phyloP scores from a whole-genome alignment of 2,329 filamentous ascomycete species.

The Curvularia verruculosa region DNA sequence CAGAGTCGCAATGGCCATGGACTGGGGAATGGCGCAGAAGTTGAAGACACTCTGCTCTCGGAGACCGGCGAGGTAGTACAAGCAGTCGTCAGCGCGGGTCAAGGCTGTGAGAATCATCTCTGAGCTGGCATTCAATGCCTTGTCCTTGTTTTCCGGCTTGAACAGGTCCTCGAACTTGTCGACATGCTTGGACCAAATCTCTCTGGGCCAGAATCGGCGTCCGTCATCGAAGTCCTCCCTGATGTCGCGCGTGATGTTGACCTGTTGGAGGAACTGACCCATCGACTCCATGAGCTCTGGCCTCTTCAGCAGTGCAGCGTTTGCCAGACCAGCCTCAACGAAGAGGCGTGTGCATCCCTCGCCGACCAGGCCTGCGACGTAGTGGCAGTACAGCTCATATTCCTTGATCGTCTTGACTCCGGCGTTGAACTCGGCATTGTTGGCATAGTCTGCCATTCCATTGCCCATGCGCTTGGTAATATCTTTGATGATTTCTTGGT shows the following conservation, averaged over 20 bases:
- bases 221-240: conserved; percentile 87
- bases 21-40: conserved; percentile 95
- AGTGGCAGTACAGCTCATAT: conserved; percentile 97
- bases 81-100: conserved; percentile 84
- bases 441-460: conserved; percentile 95
- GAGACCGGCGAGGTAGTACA: conserved; percentile 97
- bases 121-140: conserved; percentile 83
- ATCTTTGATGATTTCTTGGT: conserved; percentile 86
- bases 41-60: conserved; percentile 98
- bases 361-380: conserved; percentile 97
- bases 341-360: conserved; percentile 92
- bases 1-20: conserved; percentile 95
- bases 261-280: conserved; percentile 97
- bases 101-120: conserved; percentile 95
- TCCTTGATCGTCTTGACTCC: conserved; percentile 84
- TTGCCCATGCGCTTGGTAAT: conserved; percentile 96
- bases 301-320: conserved; percentile 79
- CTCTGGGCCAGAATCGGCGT: conserved; percentile 90
- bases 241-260: conserved; percentile 97
- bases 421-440: conserved; percentile 82
- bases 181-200: conserved; percentile 97
- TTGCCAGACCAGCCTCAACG: conserved; percentile 83
- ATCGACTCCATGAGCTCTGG: conserved; percentile 89
- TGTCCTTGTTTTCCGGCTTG: conserved; percentile 75
- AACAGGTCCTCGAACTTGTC: conserved; percentile 89